Evolutionary conservation across 306 rosid species (phyloP).

Genomic region (Rosa persica): DNA sequence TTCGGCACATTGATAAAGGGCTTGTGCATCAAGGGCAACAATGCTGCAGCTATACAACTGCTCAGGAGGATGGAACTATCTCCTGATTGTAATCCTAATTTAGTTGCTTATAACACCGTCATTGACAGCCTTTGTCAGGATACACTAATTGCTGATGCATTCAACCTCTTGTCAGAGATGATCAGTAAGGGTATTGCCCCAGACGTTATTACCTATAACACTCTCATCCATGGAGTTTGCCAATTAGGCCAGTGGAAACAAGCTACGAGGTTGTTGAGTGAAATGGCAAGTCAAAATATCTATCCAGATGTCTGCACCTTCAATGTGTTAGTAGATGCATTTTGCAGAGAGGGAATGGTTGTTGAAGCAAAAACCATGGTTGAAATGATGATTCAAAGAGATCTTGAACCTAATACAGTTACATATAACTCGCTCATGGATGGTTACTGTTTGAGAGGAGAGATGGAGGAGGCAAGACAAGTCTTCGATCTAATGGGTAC

Average conservation of each 20-base stretch:
- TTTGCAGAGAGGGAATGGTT: not conserved
- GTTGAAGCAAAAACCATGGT: not conserved
- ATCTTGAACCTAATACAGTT: not conserved
- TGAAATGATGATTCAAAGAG: not conserved
- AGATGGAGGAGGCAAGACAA: too few relatives aligned
- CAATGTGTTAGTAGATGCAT: not conserved
- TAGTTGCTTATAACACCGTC: not conserved
- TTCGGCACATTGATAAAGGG: slow-evolving; percentile 33
- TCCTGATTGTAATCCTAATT: not conserved
- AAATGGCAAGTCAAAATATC: not conserved
- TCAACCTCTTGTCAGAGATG: slow-evolving; percentile 17
- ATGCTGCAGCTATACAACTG: slow-evolving; percentile 3
- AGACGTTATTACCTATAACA: not conserved
- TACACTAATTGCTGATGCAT: slow-evolving; percentile 18
- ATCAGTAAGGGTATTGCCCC: not conserved
- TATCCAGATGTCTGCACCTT: not conserved
- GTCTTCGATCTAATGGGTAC: too few relatives aligned
- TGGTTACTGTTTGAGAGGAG: too few relatives aligned
- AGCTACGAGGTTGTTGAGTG: not conserved
- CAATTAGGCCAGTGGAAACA: slow-evolving; percentile 6
- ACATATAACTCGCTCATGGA: too few relatives aligned
- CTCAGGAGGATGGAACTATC: slow-evolving; percentile 24
- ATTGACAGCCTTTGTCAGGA: slow-evolving; percentile 3
- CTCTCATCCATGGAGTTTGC: not conserved
- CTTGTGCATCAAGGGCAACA: slow-evolving; percentile 22